phyloP scores from a whole-genome alignment of 1,284 basidiomycete species.

The Ganoderma sp. region DNA sequence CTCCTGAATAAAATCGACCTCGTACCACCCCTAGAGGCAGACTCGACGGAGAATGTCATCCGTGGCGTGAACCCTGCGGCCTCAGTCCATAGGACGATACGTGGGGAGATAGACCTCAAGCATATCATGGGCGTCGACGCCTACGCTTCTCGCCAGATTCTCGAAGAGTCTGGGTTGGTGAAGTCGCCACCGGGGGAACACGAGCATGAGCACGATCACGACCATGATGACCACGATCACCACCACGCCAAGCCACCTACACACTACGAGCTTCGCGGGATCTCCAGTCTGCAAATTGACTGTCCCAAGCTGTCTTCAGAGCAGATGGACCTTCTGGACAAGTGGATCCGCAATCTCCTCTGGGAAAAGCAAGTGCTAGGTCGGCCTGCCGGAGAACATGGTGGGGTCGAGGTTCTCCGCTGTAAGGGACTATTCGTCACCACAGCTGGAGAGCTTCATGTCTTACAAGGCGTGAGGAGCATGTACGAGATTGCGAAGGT shows the following conservation, averaged over 20 bases:
- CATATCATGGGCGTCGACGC: conserved; percentile 82
- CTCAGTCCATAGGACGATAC: conserved; percentile 72
- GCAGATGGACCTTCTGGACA: conserved; percentile 63
- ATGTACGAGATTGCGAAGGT: conserved; percentile 80
- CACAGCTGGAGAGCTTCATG: conserved; percentile 60
- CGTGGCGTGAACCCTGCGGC: conserved; percentile 80
- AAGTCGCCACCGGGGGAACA: conserved; percentile 3
- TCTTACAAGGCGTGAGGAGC: conserved; percentile 86
- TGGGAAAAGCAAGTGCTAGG: conserved; percentile 71
- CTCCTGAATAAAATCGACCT: conserved; percentile 89
- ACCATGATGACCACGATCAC: conserved; percentile 46
- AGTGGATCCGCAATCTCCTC: conserved; percentile 78
- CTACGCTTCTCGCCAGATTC: conserved; percentile 54
- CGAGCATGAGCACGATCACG: conserved; percentile 38
- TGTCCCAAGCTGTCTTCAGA: conserved; percentile 60
- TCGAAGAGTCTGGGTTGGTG: conserved; percentile 24
- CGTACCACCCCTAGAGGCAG: conserved; percentile 49
- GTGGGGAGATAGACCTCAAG: conserved; percentile 71
- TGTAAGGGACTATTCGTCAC: conserved; percentile 81
- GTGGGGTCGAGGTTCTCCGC: conserved; percentile 67
- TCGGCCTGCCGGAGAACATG: conserved; percentile 29
- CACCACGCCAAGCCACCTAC: conserved; percentile 40
- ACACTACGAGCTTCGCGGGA: conserved; percentile 72
- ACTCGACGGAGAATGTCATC: conserved; percentile 62
- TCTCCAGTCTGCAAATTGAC: conserved; percentile 73